A percentile compares a stretch with the other conserved stretches of the same genome.
Conservation (phyloP, 2,329 filamentous ascomycete genomes). For the Escovopsis weberi region DNA sequence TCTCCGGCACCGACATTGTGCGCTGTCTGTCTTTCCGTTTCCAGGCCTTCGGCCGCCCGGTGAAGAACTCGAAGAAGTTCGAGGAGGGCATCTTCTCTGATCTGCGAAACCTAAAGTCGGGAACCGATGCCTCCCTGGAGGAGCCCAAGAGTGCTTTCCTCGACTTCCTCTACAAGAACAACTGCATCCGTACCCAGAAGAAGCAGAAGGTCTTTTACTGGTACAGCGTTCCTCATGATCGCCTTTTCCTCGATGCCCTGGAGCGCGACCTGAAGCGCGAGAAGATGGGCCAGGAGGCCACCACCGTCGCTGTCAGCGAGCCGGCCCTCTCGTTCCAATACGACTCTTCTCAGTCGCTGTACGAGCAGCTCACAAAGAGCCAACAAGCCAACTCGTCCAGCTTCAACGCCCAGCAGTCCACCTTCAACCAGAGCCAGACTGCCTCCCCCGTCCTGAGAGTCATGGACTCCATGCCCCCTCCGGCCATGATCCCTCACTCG, state of each 20-base stretch:
- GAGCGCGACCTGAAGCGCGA: conserved; percentile 97
- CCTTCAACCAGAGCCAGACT: conserved; percentile 61
- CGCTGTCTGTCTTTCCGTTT: conserved; percentile 96
- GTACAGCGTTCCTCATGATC: conserved; percentile 97
- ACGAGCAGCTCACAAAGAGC: conserved; percentile 97
- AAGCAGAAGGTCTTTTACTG: conserved; percentile 99
- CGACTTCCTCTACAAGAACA: conserved; percentile 99
- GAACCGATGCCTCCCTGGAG: conserved; percentile 93
- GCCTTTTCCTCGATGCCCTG: conserved; percentile 90
- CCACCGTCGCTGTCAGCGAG: conserved; percentile 91
- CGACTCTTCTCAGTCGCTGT: conserved; percentile 96
- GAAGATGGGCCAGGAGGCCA: conserved; percentile 98
- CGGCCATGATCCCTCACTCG: conserved; percentile 56
- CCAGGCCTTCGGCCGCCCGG: conserved; percentile 92
- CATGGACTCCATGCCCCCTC: conserved; percentile 88
- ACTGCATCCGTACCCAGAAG: conserved; percentile 99
- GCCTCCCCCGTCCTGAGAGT: conserved; percentile 80
- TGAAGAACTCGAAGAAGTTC: conserved; percentile 99
- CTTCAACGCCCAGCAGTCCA: conserved; percentile 67
- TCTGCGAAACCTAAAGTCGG: conserved; percentile 92
- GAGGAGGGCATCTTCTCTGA: conserved; percentile 99
- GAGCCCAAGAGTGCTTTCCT: conserved; percentile 98
- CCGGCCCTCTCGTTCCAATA: conserved; percentile 97
- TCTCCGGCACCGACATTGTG: conserved; percentile 97
- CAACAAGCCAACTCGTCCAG: conserved; percentile 98